Evolutionary conservation across 2,329 filamentous ascomycete species (phyloP).

Genomic region (Fusarium hostae): DNA sequence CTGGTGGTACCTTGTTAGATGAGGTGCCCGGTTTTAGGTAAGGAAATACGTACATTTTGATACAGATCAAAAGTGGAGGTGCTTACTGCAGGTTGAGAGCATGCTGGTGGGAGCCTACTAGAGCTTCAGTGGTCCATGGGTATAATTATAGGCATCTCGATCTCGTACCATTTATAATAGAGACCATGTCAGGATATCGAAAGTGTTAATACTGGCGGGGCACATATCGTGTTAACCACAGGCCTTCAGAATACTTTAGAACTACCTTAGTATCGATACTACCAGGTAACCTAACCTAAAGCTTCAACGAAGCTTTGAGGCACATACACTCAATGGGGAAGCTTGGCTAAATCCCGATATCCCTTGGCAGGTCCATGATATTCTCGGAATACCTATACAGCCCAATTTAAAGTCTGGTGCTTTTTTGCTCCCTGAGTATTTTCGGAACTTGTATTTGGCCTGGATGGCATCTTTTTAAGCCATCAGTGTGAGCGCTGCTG

Average conservation of each 20-base stretch:
- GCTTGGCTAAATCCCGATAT: not conserved
- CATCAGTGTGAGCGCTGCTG: not conserved
- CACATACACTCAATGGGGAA: too few species aligned
- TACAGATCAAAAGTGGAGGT: not conserved
- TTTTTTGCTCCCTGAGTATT: not conserved
- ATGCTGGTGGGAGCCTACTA: not conserved
- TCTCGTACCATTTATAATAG: not conserved
- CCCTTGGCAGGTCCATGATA: not conserved
- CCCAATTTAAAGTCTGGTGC: not conserved
- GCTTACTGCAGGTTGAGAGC: not conserved
- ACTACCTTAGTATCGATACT: not conserved
- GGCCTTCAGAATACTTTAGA: not conserved
- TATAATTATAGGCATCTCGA: not conserved
- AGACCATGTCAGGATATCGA: not conserved
- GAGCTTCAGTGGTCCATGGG: not conserved
- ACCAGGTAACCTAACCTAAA: not conserved
- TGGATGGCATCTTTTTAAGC: not conserved
- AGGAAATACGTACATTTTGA: conserved; percentile 1
- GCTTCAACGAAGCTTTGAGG: not conserved
- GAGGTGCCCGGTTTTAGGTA: conserved; percentile 3
- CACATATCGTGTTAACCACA: not conserved
- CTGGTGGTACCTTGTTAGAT: not conserved
- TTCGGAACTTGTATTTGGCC: not conserved
- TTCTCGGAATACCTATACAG: not conserved
- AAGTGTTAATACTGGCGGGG: not conserved